These are phyloP conservation scores for Boletellus dicymbophilus DNA, from an alignment of 1,284 basidiomycete species.

Conservation along the genomic window DNA sequence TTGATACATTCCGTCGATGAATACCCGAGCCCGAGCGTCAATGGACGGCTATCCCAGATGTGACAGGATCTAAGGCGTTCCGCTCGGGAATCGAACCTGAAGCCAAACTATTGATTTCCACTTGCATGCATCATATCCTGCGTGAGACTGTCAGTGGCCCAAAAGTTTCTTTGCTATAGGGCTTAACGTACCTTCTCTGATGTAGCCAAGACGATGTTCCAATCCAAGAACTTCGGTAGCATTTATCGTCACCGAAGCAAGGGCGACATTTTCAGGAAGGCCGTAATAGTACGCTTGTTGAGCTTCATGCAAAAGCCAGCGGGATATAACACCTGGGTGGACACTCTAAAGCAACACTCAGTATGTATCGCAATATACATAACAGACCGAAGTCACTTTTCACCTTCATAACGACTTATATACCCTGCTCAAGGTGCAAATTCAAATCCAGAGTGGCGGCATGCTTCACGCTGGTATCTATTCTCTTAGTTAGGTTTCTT, in stretches of 20 bases:
- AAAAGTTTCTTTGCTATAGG: background rate
- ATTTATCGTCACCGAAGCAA: slow-evolving; percentile 63
- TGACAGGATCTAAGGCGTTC: slow-evolving; percentile 64
- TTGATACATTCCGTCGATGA: slow-evolving; percentile 70
- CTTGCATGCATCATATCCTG: slow-evolving; percentile 38
- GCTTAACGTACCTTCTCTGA: slow-evolving; percentile 44
- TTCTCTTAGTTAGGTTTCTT: background rate
- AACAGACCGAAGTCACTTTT: background rate
- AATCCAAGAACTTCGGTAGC: slow-evolving; percentile 66
- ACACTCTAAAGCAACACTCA: slow-evolving; percentile 47
- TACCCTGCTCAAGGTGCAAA: slow-evolving; percentile 28
- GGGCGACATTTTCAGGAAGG: slow-evolving; percentile 43
- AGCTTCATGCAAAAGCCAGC: slow-evolving; percentile 71
- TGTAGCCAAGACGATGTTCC: slow-evolving; percentile 64
- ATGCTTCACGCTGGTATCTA: slow-evolving; percentile 69
- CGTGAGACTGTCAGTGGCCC: background rate
- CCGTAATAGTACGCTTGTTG: slow-evolving; percentile 67
- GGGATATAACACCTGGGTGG: slow-evolving; percentile 64
- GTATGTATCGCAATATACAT: background rate
- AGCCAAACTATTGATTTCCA: background rate
- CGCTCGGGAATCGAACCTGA: background rate
- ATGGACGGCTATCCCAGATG: slow-evolving; percentile 89
- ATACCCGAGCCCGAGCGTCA: slow-evolving; percentile 73
- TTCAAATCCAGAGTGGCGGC: slow-evolving; percentile 46
- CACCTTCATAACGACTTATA: slow-evolving; percentile 50